Evolutionary conservation across 2,329 filamentous ascomycete species (phyloP), one percentile per base, ranked within the genome.

Genomic region (Tolypocladium tundrense): DNA sequence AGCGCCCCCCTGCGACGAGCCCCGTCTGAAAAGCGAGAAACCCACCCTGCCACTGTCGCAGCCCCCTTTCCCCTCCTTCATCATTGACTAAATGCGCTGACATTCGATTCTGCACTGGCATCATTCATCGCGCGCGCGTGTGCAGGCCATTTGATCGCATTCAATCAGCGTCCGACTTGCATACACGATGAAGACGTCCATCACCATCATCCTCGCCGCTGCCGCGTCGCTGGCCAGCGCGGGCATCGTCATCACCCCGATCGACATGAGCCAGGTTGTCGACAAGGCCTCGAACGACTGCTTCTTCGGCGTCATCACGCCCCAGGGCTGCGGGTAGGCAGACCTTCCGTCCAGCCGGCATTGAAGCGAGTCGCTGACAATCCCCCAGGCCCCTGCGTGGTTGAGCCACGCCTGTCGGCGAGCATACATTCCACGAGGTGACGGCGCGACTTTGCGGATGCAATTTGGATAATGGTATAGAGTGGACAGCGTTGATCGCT

Each of bases 281-380:
- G 65, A 71, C 35, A 78, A 75, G 64, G 63, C 67, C 21, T 41
- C 64, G 2, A 78, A 75, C 35, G 82, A 85, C 66, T 85, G 82
- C 66, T 79, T 76, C 63, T 82, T 78, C 64, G 82, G 82, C 40
- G 79, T 81, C 21, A 74, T 77, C 6, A 84, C 82, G 39, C 80
- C 82, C 5, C 71, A 75, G 57, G 82, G 82, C 40, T 85, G 82
- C 78, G 82, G 73, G 82, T 84, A 66, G 63, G 80, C 74, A 39
- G 21, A 4, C 1, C 11, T 3, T 13, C 11, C 19, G 1, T 27
- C 13, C 31, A 8, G 4, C 31, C 1, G 2, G 1, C 4, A n/a
- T 37, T 5, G 10, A 37, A 21, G 48, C 31, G 37, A 1, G 10
- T 37, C 19, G 31, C 48, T 52, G 31, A 52, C 8, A 4, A 21